phyloP scores from a whole-genome alignment of 179 eudicot species.

The Nepenthes alata region DNA sequence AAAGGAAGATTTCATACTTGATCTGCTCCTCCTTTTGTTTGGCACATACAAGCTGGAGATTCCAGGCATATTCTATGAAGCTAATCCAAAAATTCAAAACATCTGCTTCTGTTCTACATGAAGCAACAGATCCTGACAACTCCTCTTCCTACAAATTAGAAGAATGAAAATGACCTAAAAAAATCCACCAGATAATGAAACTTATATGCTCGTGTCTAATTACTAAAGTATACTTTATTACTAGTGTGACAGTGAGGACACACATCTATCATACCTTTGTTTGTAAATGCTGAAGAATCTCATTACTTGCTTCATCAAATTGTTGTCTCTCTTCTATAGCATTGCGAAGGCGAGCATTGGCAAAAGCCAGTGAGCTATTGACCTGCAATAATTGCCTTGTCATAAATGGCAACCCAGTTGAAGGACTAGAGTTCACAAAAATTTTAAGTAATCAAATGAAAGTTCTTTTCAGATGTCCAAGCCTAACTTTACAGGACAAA shows the following conservation, averaged over 20 bases:
- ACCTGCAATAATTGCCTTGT: conserved; percentile 14
- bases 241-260: background rate
- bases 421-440: background rate
- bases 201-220: background rate
- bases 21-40: conserved; percentile 11
- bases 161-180: background rate
- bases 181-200: background rate
- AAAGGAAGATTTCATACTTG: conserved; percentile 14
- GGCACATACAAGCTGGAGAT: conserved; percentile 10
- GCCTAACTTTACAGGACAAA: too few species aligned
- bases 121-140: conserved; percentile 14
- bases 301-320: conserved; percentile 21
- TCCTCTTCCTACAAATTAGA: conserved; percentile 21
- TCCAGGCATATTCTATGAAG: conserved; percentile 22
- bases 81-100: conserved; percentile 15
- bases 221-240: background rate
- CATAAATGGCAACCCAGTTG: background rate
- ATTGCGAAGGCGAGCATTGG: conserved; percentile 20
- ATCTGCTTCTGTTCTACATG: conserved; percentile 15
- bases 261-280: conserved; percentile 12
- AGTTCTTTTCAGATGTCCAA: too few species aligned
- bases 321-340: conserved; percentile 24
- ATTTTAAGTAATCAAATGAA: background rate
- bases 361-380: conserved; percentile 12
- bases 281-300: conserved; percentile 18